A percentile compares a stretch with the other conserved stretches of the same genome.
Evolutionary conservation across 2,329 filamentous ascomycete species (phyloP).

Genomic region (Alternaria tenuissima): DNA sequence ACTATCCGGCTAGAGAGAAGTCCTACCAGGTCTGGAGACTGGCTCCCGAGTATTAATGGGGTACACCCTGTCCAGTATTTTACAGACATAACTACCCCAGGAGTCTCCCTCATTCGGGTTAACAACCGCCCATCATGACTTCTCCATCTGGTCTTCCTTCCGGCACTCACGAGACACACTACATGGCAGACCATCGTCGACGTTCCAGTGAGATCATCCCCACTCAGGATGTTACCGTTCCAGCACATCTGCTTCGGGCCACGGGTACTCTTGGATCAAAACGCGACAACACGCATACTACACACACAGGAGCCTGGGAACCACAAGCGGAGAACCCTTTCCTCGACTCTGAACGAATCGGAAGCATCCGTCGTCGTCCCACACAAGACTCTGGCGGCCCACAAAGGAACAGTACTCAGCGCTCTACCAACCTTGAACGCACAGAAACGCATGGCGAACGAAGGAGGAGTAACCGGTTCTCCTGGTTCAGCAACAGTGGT

Average conservation of each 20-base stretch:
- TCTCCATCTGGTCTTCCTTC: conserved; percentile 7
- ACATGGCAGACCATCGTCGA: conserved; percentile 4
- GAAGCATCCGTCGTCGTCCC: conserved; percentile 14
- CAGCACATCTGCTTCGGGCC: conserved; percentile 32
- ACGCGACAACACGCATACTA: conserved; percentile 20
- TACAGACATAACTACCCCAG: conserved; percentile 2
- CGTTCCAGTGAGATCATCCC: conserved; percentile 13
- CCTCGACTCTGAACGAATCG: conserved; percentile 17
- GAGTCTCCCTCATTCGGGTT: neutral
- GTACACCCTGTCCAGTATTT: conserved; percentile 6
- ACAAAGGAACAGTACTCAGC: conserved; percentile 9
- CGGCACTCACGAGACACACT: neutral
- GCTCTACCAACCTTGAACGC: conserved; percentile 14
- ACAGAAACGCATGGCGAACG: conserved; percentile 8
- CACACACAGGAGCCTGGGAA: conserved; percentile 23
- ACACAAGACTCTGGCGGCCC: conserved; percentile 8
- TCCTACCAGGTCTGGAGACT: conserved; percentile 12
- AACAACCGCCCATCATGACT: conserved; percentile 7
- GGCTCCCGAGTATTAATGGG: conserved; percentile 12
- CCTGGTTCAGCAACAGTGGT: neutral
- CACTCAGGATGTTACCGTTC: conserved; percentile 29
- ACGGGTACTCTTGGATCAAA: conserved; percentile 25
- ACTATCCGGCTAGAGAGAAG: conserved; percentile 5
- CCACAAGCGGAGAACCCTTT: conserved; percentile 22
- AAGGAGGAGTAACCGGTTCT: conserved; percentile 11